Evolutionary conservation across 805 yeast species (phyloP), one percentile per base, ranked within the genome.

Genomic region (Wickerhamiella bombiphila): DNA sequence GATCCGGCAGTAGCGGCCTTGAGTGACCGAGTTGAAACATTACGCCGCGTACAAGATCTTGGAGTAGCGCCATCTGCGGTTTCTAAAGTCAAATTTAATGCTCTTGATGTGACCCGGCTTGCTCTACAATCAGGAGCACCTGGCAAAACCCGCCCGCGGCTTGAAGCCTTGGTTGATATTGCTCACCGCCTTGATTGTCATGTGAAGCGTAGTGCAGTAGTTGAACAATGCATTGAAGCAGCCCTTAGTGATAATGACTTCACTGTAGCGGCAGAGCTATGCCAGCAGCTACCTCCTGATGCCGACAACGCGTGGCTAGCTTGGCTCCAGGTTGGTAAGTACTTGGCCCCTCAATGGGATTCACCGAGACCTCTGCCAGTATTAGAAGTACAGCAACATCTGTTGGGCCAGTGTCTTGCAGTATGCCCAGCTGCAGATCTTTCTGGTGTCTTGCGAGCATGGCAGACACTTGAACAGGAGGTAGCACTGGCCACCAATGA

Each of bases 251-350:
- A 76, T 34, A 59, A 63, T 42, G 77, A 80, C 53, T 80, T 80
- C 46, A 53, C 55, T 1, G 72, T 62, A 44, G 85, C 93, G 0
- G 66, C 63, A 43, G 58, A 61, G 19, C 45, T 42, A 46, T 51
- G 60, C 30, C 45, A 47, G 21, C 34, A 33, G 9, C 31, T 57
- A 9, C 57, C 25, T 13, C 18, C 29, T 14, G 20, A 9, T 4
- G 19, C 19, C 22, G 29, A 30, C 18, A 33, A 50, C 13, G 52
- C 61, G 5, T 83, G 94, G 94, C 64, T 74, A 19, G 72, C 80
- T 1, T 72, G 78, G 43, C 77, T 75, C 48, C 93, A 81, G 48
- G 74, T 78, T 3, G 80, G 80, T 3, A 77, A 79, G 55, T 68
- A 54, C 54, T 50, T 57, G 22, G 64, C 71, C 15, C 69, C 72